phyloP scores from a whole-genome alignment of 768 basidiomycete species.

The Leccinellum albellum region DNA sequence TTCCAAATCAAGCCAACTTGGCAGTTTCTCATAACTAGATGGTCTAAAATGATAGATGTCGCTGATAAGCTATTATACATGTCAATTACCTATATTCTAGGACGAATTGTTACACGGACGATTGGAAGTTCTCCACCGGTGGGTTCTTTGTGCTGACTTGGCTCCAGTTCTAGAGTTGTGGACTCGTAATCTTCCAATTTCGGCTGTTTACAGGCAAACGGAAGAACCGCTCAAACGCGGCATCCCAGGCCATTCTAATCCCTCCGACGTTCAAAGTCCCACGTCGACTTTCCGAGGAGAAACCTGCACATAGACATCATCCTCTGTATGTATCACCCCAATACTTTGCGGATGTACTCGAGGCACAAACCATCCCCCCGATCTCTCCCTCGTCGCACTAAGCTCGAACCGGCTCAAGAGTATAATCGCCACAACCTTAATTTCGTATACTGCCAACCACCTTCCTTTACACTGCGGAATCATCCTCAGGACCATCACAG shows the following conservation, averaged over 20 bases:
- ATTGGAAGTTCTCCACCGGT: no score
- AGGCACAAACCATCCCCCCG: slow-evolving; percentile 7
- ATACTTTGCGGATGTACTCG: slow-evolving; percentile 11
- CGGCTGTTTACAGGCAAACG: no score
- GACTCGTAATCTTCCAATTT: no score
- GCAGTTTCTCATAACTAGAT: neutral
- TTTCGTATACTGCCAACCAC: slow-evolving; percentile 23
- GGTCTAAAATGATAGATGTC: neutral
- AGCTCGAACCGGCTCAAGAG: slow-evolving; percentile 16
- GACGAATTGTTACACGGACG: no score
- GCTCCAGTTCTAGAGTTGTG: no score
- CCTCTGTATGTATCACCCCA: slow-evolving; percentile 15
- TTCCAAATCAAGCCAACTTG: neutral
- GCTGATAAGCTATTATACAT: neutral
- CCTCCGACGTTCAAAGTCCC: no score
- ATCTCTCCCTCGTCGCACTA: neutral
- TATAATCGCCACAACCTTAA: slow-evolving; percentile 17
- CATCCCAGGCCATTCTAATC: no score
- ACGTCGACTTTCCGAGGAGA: neutral
- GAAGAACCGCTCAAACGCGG: no score
- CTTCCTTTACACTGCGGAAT: slow-evolving; percentile 20
- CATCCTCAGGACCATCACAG: neutral
- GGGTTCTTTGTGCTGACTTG: no score
- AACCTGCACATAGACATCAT: slow-evolving; percentile 13
- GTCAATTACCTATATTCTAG: no score